phyloP scores from a whole-genome alignment of 78 protist species.

The Dictyostelium firmibasis region DNA sequence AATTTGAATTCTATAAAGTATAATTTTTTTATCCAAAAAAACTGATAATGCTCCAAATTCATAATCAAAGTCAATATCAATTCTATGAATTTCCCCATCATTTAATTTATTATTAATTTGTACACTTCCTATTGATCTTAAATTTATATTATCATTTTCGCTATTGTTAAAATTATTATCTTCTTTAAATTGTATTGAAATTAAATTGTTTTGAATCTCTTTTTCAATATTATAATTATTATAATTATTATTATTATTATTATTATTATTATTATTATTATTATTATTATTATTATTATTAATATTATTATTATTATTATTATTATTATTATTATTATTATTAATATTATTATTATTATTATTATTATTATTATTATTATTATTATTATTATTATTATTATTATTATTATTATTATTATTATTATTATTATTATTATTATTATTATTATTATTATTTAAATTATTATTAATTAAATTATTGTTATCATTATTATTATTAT shows the following conservation, averaged over 20 bases:
- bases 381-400: no score
- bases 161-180: neutral
- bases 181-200: neutral
- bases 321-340: neutral
- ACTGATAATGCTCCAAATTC: neutral
- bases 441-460: no score
- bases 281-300: neutral
- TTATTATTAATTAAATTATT: no score
- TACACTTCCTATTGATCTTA: neutral
- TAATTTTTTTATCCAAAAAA: neutral
- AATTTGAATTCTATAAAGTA: neutral
- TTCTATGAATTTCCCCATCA: neutral
- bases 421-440: no score
- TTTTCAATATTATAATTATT: neutral
- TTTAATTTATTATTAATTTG: neutral
- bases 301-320: neutral
- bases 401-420: no score
- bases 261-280: neutral
- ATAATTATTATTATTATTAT: neutral
- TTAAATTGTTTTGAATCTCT: neutral
- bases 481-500: no score
- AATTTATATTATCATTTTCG: neutral
- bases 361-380: no score
- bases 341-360: no score
- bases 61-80: neutral